Base-by-base conservation (phyloP, 352 stramenopile species). In the Pythium dissimile region DNA sequence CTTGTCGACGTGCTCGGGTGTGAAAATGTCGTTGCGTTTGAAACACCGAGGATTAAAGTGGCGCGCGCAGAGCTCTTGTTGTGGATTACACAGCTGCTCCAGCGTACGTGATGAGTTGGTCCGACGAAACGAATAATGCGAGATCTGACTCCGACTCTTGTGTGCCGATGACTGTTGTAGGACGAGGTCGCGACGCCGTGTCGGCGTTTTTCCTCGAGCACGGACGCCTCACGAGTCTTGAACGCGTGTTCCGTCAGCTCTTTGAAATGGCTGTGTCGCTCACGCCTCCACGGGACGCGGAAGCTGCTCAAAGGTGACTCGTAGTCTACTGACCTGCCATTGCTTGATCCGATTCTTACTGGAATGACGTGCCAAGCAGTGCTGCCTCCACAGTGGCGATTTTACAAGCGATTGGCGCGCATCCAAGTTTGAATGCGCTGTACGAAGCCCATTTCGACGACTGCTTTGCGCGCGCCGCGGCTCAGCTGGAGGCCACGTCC, bases 161-260 rank as follows among this genome's bases (percentile, higher is more conserved):
- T n/a, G n/a, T n/a, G n/a, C n/a, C n/a, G n/a, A n/a, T n/a, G n/a
- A n/a, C 1, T 16, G 20, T 23, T n/a, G 11, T 27, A 84, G 76
- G 72, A 39, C 74, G 71, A 41, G 73, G 71, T 20, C 54, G 43
- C 18, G 74, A 86, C 35, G 59, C 70, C 1, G 50, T 88, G n/a
- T 84, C 75, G 9, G 71, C 73, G 20, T 72, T 74, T 35, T 87
- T 84, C 53, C 39, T 86, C 30, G 67, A 83, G 52, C 62, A 77
- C 34, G 77, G 75, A 21, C 72, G 77, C 0, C 46, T 68, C n/a
- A 59, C 49, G 18, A 58, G 23, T 44, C 38, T 70, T 10, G 66
- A 62, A 11, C 38, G 27, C 12, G 31, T 64, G 1, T 62, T 64
- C 24, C 12, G 74, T 16, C 62, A 63, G 1, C 44, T 90, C 39